Conservation (phyloP, 164 flowering plant genomes). For the grape (Vitis vinifera) region ASM3070453v1 NC_081809.1:26181501-26182000, state of each 20-base stretch:
- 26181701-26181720: conserved; percentile 12
- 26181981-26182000: background rate
- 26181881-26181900: conserved; percentile 11
- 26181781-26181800: conserved; percentile 7
- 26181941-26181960: conserved; percentile 38
- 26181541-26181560: conserved; percentile 19
- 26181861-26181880: conserved; percentile 28
- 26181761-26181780: conserved; percentile 18
- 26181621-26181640: conserved; percentile 44
- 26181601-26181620: conserved; percentile 37
- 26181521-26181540: conserved; percentile 19
- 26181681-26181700: conserved; percentile 45
- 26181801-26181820: conserved; percentile 2
- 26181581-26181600: conserved; percentile 14
- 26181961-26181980: conserved; percentile 11
- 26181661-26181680: conserved; percentile 70
- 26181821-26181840: conserved; percentile 22
- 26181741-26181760: no score
- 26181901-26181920: conserved; percentile 7
- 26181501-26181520: conserved; percentile 8
- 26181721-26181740: conserved; percentile 1
- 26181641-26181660: conserved; percentile 25
- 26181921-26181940: conserved; percentile 46
- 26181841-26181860: conserved; percentile 29
- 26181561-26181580: conserved; percentile 27